Conservation (phyloP, 1,284 basidiomycete species). For the Trametes sp. region DNA sequence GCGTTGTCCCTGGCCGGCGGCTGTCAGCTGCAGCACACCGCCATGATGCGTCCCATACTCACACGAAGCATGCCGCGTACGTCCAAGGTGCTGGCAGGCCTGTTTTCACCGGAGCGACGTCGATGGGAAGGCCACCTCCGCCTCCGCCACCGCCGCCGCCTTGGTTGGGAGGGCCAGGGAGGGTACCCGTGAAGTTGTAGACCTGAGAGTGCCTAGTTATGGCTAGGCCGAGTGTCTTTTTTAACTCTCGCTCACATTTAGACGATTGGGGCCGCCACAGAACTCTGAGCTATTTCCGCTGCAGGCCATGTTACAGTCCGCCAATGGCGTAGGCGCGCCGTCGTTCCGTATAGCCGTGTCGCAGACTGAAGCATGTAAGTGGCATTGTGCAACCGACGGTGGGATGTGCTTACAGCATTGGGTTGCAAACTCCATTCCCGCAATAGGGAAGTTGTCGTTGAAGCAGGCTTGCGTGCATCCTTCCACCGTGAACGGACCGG, state of each 20-base stretch:
- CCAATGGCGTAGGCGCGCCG: conserved; percentile 52
- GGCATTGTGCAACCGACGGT: neutral
- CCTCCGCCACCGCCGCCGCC: conserved; percentile 48
- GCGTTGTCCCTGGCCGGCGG: conserved; percentile 46
- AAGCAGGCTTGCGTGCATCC: conserved; percentile 70
- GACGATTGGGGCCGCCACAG: conserved; percentile 67
- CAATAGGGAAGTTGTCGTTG: conserved; percentile 60
- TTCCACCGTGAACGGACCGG: conserved; percentile 61
- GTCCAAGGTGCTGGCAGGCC: conserved; percentile 60
- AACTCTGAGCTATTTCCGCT: conserved; percentile 64
- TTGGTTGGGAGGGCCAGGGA: conserved; percentile 49
- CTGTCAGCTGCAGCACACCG: neutral
- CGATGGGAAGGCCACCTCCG: conserved; percentile 42
- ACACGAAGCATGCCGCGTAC: conserved; percentile 66
- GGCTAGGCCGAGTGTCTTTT: neutral
- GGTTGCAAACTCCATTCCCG: conserved; percentile 58
- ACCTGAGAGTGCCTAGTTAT: conserved; percentile 39
- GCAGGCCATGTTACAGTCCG: conserved; percentile 71
- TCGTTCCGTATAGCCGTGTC: conserved; percentile 54
- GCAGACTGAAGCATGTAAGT: conserved; percentile 53
- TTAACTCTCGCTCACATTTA: conserved; percentile 37
- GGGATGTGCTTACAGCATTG: conserved; percentile 57
- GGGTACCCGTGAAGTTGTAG: conserved; percentile 71
- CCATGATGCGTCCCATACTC: conserved; percentile 36
- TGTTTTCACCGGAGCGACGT: conserved; percentile 51